These are phyloP conservation scores for Aspergillus glaucus DNA, from an alignment of 2,329 filamentous ascomycete genomes.

Conservation along the genomic window DNA sequence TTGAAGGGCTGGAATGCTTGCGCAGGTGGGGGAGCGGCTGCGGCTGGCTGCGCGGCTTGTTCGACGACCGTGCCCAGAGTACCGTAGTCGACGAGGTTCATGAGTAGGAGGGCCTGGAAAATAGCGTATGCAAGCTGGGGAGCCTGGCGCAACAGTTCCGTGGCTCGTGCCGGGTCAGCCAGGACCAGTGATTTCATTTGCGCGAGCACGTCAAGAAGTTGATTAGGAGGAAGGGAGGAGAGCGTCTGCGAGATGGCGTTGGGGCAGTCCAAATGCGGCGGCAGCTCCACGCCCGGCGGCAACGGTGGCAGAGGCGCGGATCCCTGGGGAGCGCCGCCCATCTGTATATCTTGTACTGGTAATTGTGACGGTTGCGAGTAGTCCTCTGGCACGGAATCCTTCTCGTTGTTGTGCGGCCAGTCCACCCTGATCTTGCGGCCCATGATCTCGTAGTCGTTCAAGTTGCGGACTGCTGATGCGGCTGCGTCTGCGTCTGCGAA, in stretches of 20 bases:
- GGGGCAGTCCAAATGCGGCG: conserved; percentile 72
- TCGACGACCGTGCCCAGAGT: conserved; percentile 78
- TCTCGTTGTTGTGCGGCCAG: conserved; percentile 87
- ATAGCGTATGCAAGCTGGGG: conserved; percentile 92
- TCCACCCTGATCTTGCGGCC: conserved; percentile 90
- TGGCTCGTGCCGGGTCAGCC: conserved; percentile 73
- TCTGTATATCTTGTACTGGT: conserved; percentile 31
- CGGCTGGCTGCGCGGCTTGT: conserved; percentile 41
- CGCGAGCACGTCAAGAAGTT: conserved; percentile 85
- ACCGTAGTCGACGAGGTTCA: conserved; percentile 83
- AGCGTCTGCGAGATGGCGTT: conserved; percentile 92
- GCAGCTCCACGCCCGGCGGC: conserved; percentile 76
- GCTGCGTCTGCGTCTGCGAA: conserved; percentile 90
- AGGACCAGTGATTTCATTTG: conserved; percentile 92
- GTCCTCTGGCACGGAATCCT: conserved; percentile 54
- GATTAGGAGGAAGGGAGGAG: conserved; percentile 74
- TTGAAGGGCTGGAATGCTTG: conserved; percentile 34
- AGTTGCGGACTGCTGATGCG: conserved; percentile 86
- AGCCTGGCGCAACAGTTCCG: conserved; percentile 77
- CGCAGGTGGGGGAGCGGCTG: conserved; percentile 31
- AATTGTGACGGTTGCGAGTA: conserved; percentile 39
- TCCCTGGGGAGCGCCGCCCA: conserved; percentile 34
- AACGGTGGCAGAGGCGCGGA: conserved; percentile 65
- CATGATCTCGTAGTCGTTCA: conserved; percentile 94
- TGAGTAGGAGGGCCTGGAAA: conserved; percentile 86